Percentiles rank a stretch among this genome's conserved stretches.
These are phyloP conservation scores for Xylariaceae sp. DNA, from an alignment of 2,329 filamentous ascomycete genomes.

Conservation along the genomic window DNA sequence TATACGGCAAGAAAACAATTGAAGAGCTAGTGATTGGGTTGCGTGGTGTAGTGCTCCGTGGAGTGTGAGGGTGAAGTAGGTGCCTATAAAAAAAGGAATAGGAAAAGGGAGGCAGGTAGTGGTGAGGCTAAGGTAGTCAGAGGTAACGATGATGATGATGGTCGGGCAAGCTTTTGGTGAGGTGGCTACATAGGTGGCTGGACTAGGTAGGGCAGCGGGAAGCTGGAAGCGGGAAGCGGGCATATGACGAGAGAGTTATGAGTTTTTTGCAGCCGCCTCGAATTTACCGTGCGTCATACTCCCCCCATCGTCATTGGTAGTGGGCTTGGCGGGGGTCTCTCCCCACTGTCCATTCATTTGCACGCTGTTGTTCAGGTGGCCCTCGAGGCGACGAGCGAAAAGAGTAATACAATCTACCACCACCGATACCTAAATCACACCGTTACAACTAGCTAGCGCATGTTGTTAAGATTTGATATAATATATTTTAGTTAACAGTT, in stretches of 20 bases:
- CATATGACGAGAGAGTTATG: conserved; percentile 16
- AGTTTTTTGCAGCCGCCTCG: conserved; percentile 12
- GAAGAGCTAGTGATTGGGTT: conserved; percentile 3
- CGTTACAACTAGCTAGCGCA: too few relatives aligned
- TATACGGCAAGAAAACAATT: conserved; percentile 9
- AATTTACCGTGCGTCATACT: conserved; percentile 21
- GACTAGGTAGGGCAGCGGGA: conserved; percentile 6
- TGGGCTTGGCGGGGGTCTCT: too few relatives aligned
- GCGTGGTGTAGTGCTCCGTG: not conserved
- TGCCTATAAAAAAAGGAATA: not conserved
- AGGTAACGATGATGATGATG: conserved; percentile 23
- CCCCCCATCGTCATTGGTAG: too few relatives aligned
- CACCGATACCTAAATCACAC: too few relatives aligned
- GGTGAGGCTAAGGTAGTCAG: conserved; percentile 16
- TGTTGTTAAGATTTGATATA: too few relatives aligned
- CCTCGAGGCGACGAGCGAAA: too few relatives aligned
- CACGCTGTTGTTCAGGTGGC: too few relatives aligned
- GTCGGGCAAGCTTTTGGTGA: too few relatives aligned
- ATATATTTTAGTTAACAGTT: too few relatives aligned
- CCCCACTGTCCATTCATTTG: too few relatives aligned
- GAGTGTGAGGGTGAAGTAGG: not conserved
- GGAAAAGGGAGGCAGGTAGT: conserved; percentile 2
- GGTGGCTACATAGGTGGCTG: conserved; percentile 17
- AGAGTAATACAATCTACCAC: too few relatives aligned
- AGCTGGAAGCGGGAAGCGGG: too few relatives aligned